These are phyloP conservation scores for Pseudopyricularia javanii DNA, from an alignment of 2,329 filamentous ascomycete genomes.

Conservation along the genomic window DNA sequence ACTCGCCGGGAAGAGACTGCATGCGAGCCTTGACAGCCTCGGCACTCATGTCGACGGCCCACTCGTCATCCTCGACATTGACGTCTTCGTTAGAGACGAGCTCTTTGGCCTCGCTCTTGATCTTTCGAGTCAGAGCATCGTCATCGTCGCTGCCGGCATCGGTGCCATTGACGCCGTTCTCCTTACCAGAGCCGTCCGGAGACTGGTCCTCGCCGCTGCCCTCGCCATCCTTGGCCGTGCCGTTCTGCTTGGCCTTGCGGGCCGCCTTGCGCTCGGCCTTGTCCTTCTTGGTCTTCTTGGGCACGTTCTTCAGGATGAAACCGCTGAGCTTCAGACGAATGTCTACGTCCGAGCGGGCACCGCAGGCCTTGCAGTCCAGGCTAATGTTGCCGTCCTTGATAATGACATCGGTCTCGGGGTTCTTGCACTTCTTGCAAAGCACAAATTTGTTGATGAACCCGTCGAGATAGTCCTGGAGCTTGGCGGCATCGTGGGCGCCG, in stretches of 20 bases:
- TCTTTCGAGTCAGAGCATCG: constrained; percentile 61
- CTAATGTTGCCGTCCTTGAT: constrained; percentile 89
- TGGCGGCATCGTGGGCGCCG: constrained; percentile 85
- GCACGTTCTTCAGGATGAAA: constrained; percentile 93
- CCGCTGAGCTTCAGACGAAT: constrained; percentile 89
- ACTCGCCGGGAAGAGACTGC: constrained; percentile 82
- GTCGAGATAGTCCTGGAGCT: constrained; percentile 96
- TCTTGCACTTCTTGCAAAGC: constrained; percentile 99
- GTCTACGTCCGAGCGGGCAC: constrained; percentile 84
- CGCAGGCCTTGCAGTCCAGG: constrained; percentile 97
- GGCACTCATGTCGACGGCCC: constrained; percentile 94
- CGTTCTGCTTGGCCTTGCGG: constrained; percentile 75
- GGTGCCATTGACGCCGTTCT: constrained; percentile 34
- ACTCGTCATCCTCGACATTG: constrained; percentile 60
- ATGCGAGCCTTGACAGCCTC: constrained; percentile 91
- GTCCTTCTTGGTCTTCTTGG: constrained; percentile 92
- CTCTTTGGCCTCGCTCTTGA: constrained; percentile 47
- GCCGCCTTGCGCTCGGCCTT: constrained; percentile 87
- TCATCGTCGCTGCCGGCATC: constrained; percentile 72
- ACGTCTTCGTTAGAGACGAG: constrained; percentile 12
- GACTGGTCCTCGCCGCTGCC: constrained; percentile 53
- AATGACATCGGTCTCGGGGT: constrained; percentile 91
- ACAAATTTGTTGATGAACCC: constrained; percentile 98
- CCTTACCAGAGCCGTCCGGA: constrained; percentile 26
- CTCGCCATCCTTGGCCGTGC: constrained; percentile 40